Conservation (phyloP, 371 early-diverging fungal species). For the Mucor velutinosus region DNA sequence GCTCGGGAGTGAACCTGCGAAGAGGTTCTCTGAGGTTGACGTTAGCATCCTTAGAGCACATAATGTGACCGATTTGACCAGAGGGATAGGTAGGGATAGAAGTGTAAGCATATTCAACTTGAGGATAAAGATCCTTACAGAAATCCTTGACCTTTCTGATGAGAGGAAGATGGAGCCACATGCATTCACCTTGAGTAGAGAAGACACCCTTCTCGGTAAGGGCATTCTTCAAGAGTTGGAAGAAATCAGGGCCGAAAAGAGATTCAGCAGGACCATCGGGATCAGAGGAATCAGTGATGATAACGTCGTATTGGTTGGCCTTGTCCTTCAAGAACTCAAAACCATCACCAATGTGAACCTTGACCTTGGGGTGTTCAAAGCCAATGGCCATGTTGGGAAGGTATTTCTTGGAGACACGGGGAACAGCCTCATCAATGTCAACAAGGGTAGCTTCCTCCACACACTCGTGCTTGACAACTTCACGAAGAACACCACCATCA, state of each 20-base stretch:
- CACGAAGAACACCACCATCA: slow-evolving; percentile 97
- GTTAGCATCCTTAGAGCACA: slow-evolving; percentile 83
- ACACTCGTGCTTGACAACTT: slow-evolving; percentile 93
- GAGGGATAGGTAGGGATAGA: slow-evolving; percentile 96
- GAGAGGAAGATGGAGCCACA: slow-evolving; percentile 93
- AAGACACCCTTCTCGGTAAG: slow-evolving; percentile 91
- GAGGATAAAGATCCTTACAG: slow-evolving; percentile 81
- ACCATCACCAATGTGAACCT: slow-evolving; percentile 93
- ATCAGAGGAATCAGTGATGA: slow-evolving; percentile 98
- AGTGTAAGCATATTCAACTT: slow-evolving; percentile 90
- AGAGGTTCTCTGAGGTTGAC: slow-evolving; percentile 77
- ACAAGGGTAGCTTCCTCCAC: slow-evolving; percentile 91
- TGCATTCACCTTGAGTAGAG: slow-evolving; percentile 97
- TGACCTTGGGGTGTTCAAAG: slow-evolving; percentile 93
- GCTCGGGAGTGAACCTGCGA: slow-evolving; percentile 75
- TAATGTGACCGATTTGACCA: slow-evolving; percentile 95
- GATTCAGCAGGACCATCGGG: slow-evolving; percentile 97
- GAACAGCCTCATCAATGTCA: slow-evolving; percentile 97
- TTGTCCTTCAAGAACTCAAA: slow-evolving; percentile 90
- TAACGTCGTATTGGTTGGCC: slow-evolving; percentile 88
- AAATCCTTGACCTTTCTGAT: slow-evolving; percentile 86
- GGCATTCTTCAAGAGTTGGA: slow-evolving; percentile 89
- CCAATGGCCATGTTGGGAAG: slow-evolving; percentile 93
- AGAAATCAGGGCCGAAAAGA: slow-evolving; percentile 90
- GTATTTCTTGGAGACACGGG: slow-evolving; percentile 87